Evolutionary conservation across 2,329 filamentous ascomycete genomes (phyloP), one percentile per base, ranked within the genome.

Genomic region (Talaromyces islandicus): DNA sequence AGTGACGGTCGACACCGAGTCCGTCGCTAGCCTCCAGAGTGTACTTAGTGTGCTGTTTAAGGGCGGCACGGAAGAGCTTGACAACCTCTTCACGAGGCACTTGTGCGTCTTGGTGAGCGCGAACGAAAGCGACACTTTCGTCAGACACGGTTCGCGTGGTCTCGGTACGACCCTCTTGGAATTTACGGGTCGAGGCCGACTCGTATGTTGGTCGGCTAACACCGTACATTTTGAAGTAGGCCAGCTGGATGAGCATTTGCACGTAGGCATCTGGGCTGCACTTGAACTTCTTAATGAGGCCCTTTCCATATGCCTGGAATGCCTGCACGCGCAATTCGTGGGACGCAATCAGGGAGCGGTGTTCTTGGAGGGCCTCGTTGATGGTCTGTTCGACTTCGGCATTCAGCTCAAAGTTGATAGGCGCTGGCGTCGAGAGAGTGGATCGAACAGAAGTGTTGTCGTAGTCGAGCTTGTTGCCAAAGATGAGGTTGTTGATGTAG

Each of bases 181-280:
- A 99, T 71, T 92, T 91, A 60, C 95, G 89, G 3, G 91, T 96
- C 3, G 94, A 88, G 25, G 94, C 94, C 5, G 92, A 97, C 79
- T 99, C 94, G 80, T 99, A 99, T 0, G 95, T 99, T 1, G 94
- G 94, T 4, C 94, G 85, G 83, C 92, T 97, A 83, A 92, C 91
- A 82, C 94, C 94, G 78, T 95, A 96, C 91, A 99, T 97, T 80
- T 97, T 97, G 84, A 88, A 88, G 83, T 99, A 99, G 43, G 94
- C 94, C 57, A 97, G 86, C 77, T 99, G 94, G 75, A 99, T 99
- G 75, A 97, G 81, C 91, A 99, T 94, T 79, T 99, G 94, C 48
- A 97, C 92, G 76, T 95, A 99, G 32, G 93, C 94, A 70, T 99
- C 95, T 30, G 94, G 94, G 27, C 90, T 95, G 85, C 91, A 96